Conservation (phyloP, 371 early-diverging fungal species). For the Mortierella sp. region DNA sequence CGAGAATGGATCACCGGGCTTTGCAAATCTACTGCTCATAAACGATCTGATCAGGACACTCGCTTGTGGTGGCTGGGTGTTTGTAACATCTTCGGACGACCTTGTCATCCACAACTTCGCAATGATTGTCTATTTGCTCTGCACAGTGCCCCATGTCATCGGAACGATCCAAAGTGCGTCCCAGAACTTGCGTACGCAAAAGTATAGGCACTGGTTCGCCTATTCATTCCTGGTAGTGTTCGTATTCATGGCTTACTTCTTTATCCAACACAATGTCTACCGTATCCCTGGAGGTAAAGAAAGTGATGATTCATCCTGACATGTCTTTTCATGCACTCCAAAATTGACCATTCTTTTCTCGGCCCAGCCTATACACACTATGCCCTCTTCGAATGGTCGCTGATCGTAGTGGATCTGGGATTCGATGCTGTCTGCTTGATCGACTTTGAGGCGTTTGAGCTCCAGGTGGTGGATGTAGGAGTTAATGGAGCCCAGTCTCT, state of each 20-base stretch:
- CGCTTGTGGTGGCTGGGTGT: constrained; percentile 85
- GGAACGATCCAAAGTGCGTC: constrained; percentile 61
- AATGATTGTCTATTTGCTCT: constrained; percentile 80
- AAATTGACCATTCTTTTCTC: no score
- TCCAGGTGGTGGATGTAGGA: constrained; percentile 61
- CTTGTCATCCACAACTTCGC: constrained; percentile 83
- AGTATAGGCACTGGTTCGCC: constrained; percentile 52
- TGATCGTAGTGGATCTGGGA: constrained; percentile 81
- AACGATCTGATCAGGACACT: constrained; percentile 78
- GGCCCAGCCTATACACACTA: constrained; percentile 81
- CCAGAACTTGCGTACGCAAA: constrained; percentile 26
- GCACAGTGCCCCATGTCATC: constrained; percentile 81
- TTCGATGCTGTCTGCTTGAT: constrained; percentile 79
- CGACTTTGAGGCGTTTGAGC: constrained; percentile 72
- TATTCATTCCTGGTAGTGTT: constrained; percentile 73
- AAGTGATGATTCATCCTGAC: not conserved
- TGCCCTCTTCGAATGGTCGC: constrained; percentile 86
- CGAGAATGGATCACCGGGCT: constrained; percentile 57
- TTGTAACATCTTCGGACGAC: constrained; percentile 84
- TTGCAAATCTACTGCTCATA: constrained; percentile 67
- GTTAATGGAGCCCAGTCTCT: no score
- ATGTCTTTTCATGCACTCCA: no score
- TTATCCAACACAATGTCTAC: constrained; percentile 82
- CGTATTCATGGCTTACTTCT: constrained; percentile 81
- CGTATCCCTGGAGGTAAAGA: constrained; percentile 70